phyloP scores from a whole-genome alignment of 2,329 filamentous ascomycete species.

The Cytospora leucostoma region DNA sequence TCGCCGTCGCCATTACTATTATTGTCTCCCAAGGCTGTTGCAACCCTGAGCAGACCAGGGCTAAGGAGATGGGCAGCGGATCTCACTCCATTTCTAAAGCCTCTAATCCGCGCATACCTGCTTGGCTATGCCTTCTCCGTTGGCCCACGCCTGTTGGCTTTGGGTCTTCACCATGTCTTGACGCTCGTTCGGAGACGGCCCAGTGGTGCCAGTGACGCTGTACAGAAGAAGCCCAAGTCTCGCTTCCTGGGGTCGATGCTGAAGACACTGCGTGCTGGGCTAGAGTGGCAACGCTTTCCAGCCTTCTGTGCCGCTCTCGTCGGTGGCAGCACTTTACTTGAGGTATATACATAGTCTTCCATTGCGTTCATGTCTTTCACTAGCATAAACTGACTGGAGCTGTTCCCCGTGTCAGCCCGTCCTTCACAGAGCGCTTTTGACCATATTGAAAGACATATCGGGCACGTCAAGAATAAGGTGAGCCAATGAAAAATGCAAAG shows the following conservation, averaged over 20 bases:
- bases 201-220: conserved; percentile 38
- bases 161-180: conserved; percentile 52
- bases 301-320: conserved; percentile 63
- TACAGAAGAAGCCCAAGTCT: conserved; percentile 34
- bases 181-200: conserved; percentile 29
- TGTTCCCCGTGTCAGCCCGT: conserved; percentile 5
- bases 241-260: conserved; percentile 40
- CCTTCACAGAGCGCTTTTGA: conserved; percentile 15
- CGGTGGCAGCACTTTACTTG: conserved; percentile 62
- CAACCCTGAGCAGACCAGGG: neutral
- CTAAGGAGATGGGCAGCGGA: conserved; percentile 32
- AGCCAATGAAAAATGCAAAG: conserved; percentile 27
- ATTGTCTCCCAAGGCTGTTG: neutral
- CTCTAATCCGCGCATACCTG: conserved; percentile 60
- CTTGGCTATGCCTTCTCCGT: conserved; percentile 63
- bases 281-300: conserved; percentile 60
- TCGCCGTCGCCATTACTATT: neutral
- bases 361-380: neutral
- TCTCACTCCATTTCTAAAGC: conserved; percentile 55
- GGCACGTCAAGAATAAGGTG: conserved; percentile 35
- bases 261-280: conserved; percentile 51
- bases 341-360: conserved; percentile 45
- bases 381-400: neutral
- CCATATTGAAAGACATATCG: neutral
- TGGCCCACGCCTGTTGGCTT: conserved; percentile 55